Base-by-base conservation (phyloP, 2,329 filamentous ascomycete genomes). In the Diaporthe helianthi region DNA sequence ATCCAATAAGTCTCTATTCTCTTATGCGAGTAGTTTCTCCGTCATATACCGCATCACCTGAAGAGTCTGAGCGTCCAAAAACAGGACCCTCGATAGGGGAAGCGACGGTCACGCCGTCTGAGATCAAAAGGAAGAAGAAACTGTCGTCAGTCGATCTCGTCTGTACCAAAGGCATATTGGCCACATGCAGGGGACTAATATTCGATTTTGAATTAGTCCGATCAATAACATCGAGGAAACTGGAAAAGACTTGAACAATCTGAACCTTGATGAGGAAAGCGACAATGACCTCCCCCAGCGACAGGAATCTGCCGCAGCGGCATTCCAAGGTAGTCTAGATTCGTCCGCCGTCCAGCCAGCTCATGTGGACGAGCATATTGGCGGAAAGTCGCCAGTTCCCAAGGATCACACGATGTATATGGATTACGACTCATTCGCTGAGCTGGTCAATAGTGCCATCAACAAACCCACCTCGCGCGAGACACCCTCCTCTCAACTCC, bases 201-300 rank as follows among this genome's bases (percentile, higher is more conserved):
- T n/a, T n/a, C n/a, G n/a, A n/a, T n/a, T n/a, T n/a, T n/a, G n/a
- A n/a, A n/a, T n/a, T n/a, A n/a, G n/a, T n/a, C n/a, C n/a, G n/a
- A n/a, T n/a, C 49, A n/a, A 31, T 7, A 15, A 49, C 46, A 10
- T 22, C 22, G 22, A 26, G 2, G 22, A 49, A 12, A n/a, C n/a
- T n/a, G n/a, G n/a, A n/a, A n/a, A n/a, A n/a, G n/a, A n/a, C n/a
- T n/a, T n/a, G n/a, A n/a, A n/a, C n/a, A n/a, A n/a, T n/a, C n/a
- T n/a, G n/a, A n/a, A n/a, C n/a, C n/a, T n/a, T n/a, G n/a, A 85
- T 73, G 73, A 80, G 71, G 73, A 83, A 72, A 86, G 87, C 66
- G 89, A 88, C 61, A 98, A 97, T 78, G 91, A 92, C 29, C 83
- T 98, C 13, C 95, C 95, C 41, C 89, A 85, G 31, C 22, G 26